These are phyloP conservation scores for Alternaria metachromatica DNA, from an alignment of 2,329 filamentous ascomycete species.

Conservation along the genomic window DNA sequence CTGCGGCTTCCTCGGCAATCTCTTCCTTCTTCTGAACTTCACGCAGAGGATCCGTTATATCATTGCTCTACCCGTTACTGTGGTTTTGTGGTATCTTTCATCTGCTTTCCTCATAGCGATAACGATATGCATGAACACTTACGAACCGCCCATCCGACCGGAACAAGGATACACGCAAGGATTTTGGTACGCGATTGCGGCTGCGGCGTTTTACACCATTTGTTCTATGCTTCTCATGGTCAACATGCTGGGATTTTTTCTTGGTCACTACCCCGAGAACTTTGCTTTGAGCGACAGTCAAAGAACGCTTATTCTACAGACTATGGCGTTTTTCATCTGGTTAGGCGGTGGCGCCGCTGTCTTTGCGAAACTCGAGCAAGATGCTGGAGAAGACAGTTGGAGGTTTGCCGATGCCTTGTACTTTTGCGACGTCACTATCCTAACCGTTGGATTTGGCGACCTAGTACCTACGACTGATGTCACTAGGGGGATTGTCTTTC, in stretches of 20 bases:
- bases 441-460: slow-evolving; percentile 57
- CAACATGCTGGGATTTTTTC: slow-evolving; percentile 79
- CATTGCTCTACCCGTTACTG: slow-evolving; percentile 82
- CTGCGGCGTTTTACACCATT: slow-evolving; percentile 79
- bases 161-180: slow-evolving; percentile 74
- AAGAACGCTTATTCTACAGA: slow-evolving; percentile 88
- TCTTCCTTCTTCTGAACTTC: slow-evolving; percentile 87
- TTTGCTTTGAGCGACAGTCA: slow-evolving; percentile 81
- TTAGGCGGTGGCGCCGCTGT: slow-evolving; percentile 77
- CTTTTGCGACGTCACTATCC: slow-evolving; percentile 53
- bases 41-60: slow-evolving; percentile 79
- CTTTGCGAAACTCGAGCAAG: slow-evolving; percentile 70
- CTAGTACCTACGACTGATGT: slow-evolving; percentile 63
- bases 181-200: slow-evolving; percentile 85
- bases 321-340: slow-evolving; percentile 83
- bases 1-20: slow-evolving; percentile 78
- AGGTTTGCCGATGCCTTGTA: slow-evolving; percentile 72
- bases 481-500: slow-evolving; percentile 76
- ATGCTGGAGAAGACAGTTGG: slow-evolving; percentile 61
- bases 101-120: slow-evolving; percentile 69
- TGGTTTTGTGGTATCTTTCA: slow-evolving; percentile 75
- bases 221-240: slow-evolving; percentile 77
- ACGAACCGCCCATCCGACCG: slow-evolving; percentile 58
- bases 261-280: slow-evolving; percentile 77
- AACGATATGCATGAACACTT: slow-evolving; percentile 69